A percentile compares a stretch with the other conserved stretches of the same genome.
phyloP scores from a whole-genome alignment of 805 yeast genomes.

The Ascoidea rubescens region DNA sequence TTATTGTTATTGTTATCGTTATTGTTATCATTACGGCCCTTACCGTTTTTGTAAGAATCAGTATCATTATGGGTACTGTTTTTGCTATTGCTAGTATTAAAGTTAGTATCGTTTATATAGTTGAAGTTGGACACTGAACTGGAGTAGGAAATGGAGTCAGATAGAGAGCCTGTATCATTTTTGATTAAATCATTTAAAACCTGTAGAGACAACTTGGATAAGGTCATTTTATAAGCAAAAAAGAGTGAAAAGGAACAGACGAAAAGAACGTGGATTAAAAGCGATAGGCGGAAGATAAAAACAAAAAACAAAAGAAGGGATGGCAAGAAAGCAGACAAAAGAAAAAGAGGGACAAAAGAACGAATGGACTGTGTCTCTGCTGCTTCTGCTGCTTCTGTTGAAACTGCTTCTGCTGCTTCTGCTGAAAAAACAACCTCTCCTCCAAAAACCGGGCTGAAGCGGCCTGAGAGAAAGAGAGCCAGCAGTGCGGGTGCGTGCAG shows the following conservation, averaged over 20 bases:
- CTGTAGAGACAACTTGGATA: not conserved
- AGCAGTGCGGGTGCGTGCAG: no score
- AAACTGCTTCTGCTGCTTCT: not conserved
- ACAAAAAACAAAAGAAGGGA: not conserved
- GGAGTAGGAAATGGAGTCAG: not conserved
- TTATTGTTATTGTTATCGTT: no score
- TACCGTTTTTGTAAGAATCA: not conserved
- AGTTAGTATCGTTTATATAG: no score
- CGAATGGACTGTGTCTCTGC: not conserved
- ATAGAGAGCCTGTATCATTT: not conserved
- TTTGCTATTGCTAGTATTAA: no score
- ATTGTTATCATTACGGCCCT: no score
- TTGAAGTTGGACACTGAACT: not conserved
- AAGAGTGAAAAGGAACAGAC: not conserved
- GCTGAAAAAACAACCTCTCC: not conserved
- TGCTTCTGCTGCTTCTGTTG: not conserved
- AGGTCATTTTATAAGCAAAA: not conserved
- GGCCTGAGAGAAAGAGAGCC: no score
- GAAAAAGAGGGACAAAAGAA: not conserved
- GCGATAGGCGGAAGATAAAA: not conserved
- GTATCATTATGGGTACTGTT: not conserved
- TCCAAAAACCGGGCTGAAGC: no score
- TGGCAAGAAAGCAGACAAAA: not conserved
- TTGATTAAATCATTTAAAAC: not conserved
- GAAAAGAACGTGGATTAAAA: not conserved